Evolutionary conservation across 2,329 filamentous ascomycete species (phyloP), one percentile per base, ranked within the genome.

Genomic region (Xylaria sp.): DNA sequence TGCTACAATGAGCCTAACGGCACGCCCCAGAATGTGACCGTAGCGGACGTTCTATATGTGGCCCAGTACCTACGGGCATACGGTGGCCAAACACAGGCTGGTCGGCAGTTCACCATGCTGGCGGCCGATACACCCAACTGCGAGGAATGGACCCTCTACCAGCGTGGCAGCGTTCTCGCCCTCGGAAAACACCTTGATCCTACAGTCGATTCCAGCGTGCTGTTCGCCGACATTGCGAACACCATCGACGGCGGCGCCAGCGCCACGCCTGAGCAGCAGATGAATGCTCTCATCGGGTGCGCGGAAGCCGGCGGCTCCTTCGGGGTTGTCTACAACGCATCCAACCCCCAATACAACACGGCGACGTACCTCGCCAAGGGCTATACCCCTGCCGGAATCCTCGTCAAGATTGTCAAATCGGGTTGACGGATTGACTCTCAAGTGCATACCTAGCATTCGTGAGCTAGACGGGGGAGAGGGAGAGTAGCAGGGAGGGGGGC

Each of bases 381-480:
- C 6, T 65, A 62, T 21, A 69, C 57, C 11, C 65, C 71, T 1
- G 57, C 63, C 21, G 72, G 69, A 1, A 69, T 75, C 8, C 53
- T 73, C 15, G 65, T 74, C 68, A 75, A 75, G 69, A 51, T 74
- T 21, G 70, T 73, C 4, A 25, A 12, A 4, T 46, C 38, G n/a
- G 15, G 15, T n/a, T n/a, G n/a, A n/a, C n/a, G n/a, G n/a, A n/a
- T n/a, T n/a, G n/a, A n/a, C n/a, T n/a, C n/a, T n/a, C n/a, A n/a
- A n/a, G n/a, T n/a, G n/a, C n/a, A n/a, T n/a, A n/a, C n/a, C n/a
- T n/a, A n/a, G n/a, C n/a, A n/a, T n/a, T n/a, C n/a, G n/a, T n/a
- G n/a, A n/a, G n/a, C n/a, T n/a, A n/a, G n/a, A n/a, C n/a, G n/a
- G n/a, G n/a, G n/a, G n/a, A n/a, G n/a, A n/a, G n/a, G n/a, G n/a